phyloP scores from a whole-genome alignment of 2,329 filamentous ascomycete genomes.

The Fusarium nanum region DNA sequence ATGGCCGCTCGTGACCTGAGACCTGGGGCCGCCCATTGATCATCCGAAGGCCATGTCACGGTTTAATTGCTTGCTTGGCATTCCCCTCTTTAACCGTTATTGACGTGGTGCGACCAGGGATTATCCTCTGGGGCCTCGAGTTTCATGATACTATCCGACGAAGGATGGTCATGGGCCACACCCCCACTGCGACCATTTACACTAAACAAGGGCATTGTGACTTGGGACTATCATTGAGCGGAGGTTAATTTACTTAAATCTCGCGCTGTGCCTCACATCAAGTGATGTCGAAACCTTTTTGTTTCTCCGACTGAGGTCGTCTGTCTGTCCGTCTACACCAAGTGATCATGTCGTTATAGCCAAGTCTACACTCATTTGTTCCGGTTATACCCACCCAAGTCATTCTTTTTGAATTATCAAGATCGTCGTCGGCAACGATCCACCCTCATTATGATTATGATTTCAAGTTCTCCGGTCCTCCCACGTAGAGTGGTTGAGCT shows the following conservation, averaged over 20 bases:
- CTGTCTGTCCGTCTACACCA: slow-evolving; percentile 1
- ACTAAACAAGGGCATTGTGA: slow-evolving; percentile 38
- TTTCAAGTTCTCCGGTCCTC: slow-evolving; percentile 40
- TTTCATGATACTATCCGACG: slow-evolving; percentile 42
- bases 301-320: slow-evolving; percentile 2
- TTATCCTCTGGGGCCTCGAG: slow-evolving; percentile 28
- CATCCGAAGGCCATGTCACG: slow-evolving; percentile 24
- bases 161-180: slow-evolving; percentile 29
- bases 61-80: slow-evolving; percentile 39
- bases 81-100: slow-evolving; percentile 38
- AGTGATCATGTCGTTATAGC: slow-evolving; percentile 41
- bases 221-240: slow-evolving; percentile 11
- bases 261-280: slow-evolving; percentile 35
- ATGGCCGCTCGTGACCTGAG: slow-evolving; percentile 12
- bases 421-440: slow-evolving; percentile 16
- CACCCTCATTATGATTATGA: slow-evolving; percentile 44
- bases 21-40: slow-evolving; percentile 29
- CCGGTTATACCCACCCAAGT: slow-evolving; percentile 42
- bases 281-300: not conserved
- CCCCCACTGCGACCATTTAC: slow-evolving; percentile 40
- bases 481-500: slow-evolving; percentile 42
- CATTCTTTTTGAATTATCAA: slow-evolving; percentile 34
- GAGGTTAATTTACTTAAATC: slow-evolving; percentile 41
- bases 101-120: slow-evolving; percentile 29
- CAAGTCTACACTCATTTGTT: slow-evolving; percentile 19